Base-by-base conservation (phyloP, 1,284 basidiomycete genomes). In the Cerioporus squamosus region DNA sequence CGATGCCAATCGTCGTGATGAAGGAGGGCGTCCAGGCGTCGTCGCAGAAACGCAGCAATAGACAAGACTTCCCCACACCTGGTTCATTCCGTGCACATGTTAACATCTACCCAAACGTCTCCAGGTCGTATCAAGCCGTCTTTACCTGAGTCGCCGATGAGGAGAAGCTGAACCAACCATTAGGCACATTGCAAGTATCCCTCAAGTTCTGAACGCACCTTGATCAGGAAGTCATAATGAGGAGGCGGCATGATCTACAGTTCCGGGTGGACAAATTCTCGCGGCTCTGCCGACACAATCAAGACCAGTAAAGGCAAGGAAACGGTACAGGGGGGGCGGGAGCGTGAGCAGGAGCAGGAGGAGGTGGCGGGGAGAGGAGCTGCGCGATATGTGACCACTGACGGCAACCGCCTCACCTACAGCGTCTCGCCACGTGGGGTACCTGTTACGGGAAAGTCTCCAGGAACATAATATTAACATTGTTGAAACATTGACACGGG, bases 21-120 rank as follows among this genome's bases (percentile, higher is more conserved):
- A 99, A 99, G 42, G 94, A 97, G 29, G 97, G 97, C 36, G 97
- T 99, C 97, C 97, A 99, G 64, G 97, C 94, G 77, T 99, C 97
- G 79, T 99, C 97, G 76, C 97, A 99, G 87, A 99, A 99, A 65
- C 97, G 93, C 59, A 99, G 86, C 57, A 99, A 84, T 17, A 99
- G 84, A 83, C 97, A 99, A 51, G 97, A 99, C 81, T 99, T 99
- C 67, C 97, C 97, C 68, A 99, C 94, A 79, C 94, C 94, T 95
- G 64, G 18, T 29, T 8, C 24, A 49, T 36, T 22, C 52, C 23
- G 43, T 44, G 57, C 46, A 44, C 44, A 20, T 2, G 33, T 59
- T 7, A 56, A 54, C 44, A 26, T 29, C 26, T 58, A 58, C 22
- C 10, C 40, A 42, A 5, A n/a, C 29, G 20, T 29, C 1, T 22